Conservation (phyloP, 75 land plant genomes). For the Larix kaempferi region DNA sequence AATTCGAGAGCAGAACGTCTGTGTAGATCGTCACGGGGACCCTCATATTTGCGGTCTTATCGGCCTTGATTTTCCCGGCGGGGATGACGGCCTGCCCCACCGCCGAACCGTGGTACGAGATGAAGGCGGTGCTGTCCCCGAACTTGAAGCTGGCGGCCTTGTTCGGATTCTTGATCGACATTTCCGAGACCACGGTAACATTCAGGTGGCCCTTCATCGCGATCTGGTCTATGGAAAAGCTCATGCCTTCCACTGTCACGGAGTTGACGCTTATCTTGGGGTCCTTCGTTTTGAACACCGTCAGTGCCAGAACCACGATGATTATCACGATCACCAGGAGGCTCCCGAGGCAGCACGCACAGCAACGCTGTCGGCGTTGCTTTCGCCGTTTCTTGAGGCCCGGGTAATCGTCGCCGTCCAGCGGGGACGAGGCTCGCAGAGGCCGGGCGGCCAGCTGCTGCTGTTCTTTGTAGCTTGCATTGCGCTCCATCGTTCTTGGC, state of each 20-base stretch:
- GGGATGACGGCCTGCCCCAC: constrained; percentile 26
- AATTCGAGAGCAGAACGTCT: constrained; percentile 6
- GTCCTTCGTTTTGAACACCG: constrained; percentile 40
- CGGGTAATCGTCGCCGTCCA: neutral
- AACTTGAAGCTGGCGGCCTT: constrained; percentile 28
- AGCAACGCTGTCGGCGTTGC: constrained; percentile 17
- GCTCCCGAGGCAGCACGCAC: constrained; percentile 17
- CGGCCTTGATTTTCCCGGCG: constrained; percentile 25
- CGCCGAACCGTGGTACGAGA: constrained; percentile 19
- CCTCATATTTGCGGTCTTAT: constrained; percentile 19
- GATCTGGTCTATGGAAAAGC: neutral
- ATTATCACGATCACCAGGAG: constrained; percentile 19
- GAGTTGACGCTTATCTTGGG: constrained; percentile 24
- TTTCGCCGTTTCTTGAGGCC: neutral
- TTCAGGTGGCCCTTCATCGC: constrained; percentile 4
- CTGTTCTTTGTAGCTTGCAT: neutral
- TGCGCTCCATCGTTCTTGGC: neutral
- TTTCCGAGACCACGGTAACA: constrained; percentile 18
- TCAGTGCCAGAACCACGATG: constrained; percentile 32
- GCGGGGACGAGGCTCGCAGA: neutral
- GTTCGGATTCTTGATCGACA: constrained; percentile 46
- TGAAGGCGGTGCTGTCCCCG: constrained; percentile 18
- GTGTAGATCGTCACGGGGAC: constrained; percentile 27
- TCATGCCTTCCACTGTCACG: constrained; percentile 11
- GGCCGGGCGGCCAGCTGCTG: neutral